Evolutionary conservation across 345 rosid species (phyloP), one percentile per base, ranked within the genome.

Genomic region (Orychophragmus violaceus): DNA sequence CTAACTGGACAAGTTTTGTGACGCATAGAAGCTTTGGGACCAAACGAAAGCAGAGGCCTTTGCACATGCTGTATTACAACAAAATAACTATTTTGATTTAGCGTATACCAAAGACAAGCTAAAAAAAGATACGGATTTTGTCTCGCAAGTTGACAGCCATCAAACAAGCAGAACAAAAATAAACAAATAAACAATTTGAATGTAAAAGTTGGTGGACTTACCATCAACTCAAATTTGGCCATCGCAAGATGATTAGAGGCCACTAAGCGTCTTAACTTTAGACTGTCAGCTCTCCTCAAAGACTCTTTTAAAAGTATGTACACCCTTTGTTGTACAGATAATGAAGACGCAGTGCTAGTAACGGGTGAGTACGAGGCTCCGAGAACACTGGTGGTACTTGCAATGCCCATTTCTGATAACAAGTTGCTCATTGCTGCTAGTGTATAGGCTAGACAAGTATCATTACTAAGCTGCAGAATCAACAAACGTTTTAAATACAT

Each of bases 391-490:
- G 75, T 75, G 8, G 89, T 74, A 56, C 78, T 85, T 58, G 90
- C 85, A 82, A 88, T 79, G 23, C 96, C 91, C 72, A 80, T 82
- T 78, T 94, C 97, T 59, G 95, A 88, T 66, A 88, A 78, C 78
- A 94, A 78, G 84, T 79, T 90, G 85, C 97, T 85, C 69, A 94
- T 87, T 61, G 96, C 89, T 57, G 95, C 86, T 72, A 90, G 72
- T 41, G 97, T 87, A 77, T 94, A 94, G 36, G 96, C 97, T 80
- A 94, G 97, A 79, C 96, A 94, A 44, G 91, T 82, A 66, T 90
- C 99, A 75, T 90, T 84, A 70, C 87, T 81, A 72, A 80, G 79
- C 99, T 94, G 95, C 88, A 84, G 16, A 76, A 74, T 27, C 12
- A 62, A 68, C 42, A 74, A 27, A 35, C 8, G 35, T 61, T 36